A percentile compares a stretch with the other conserved stretches of the same genome.
Conservation (phyloP, 306 rosid genomes). For the Inga oerstediana region DNA sequence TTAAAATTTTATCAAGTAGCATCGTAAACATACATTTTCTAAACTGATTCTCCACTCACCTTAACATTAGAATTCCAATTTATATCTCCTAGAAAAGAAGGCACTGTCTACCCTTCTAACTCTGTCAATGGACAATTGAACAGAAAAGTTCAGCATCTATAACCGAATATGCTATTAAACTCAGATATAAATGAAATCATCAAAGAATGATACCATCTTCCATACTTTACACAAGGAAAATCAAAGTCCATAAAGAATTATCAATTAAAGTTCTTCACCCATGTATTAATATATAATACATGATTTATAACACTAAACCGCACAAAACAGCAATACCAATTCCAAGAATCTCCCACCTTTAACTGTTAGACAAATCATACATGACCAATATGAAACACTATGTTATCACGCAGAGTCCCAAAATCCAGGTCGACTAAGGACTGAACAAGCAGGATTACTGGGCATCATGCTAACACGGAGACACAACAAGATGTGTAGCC, state of each 20-base stretch:
- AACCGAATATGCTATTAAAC: background rate
- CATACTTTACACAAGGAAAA: background rate
- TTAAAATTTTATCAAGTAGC: background rate
- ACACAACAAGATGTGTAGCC: background rate
- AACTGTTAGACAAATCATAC: background rate
- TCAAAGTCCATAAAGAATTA: background rate
- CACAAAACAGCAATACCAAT: background rate
- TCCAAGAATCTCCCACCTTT: conserved; percentile 10
- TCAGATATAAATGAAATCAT: conserved; percentile 5
- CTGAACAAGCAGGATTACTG: background rate
- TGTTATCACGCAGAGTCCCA: background rate
- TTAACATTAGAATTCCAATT: background rate
- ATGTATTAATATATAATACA: background rate
- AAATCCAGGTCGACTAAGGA: background rate
- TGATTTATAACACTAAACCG: background rate
- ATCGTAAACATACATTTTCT: background rate
- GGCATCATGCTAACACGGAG: background rate
- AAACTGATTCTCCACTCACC: background rate
- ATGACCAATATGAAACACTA: background rate
- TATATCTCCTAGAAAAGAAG: background rate
- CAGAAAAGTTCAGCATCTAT: conserved; percentile 14
- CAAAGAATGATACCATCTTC: background rate
- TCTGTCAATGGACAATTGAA: background rate
- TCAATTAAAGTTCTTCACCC: conserved; percentile 6
- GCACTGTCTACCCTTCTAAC: background rate